Percentiles rank a stretch among this genome's conserved stretches.
Conservation (phyloP, 768 basidiomycete genomes). For the Rhodocollybia butyracea region DNA sequence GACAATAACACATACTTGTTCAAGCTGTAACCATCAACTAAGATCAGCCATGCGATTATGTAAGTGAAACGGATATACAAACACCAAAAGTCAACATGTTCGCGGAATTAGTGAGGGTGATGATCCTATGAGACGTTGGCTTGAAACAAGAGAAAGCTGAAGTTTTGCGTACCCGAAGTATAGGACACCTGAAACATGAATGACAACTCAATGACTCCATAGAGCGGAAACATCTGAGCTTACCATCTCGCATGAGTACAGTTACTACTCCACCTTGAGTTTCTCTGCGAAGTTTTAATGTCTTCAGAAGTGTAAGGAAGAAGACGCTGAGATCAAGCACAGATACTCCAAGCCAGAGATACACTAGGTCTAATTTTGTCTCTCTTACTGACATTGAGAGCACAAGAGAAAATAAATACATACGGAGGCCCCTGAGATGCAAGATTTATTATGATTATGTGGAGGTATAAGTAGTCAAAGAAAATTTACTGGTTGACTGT, state of each 20-base stretch:
- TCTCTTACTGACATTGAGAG: too few species aligned
- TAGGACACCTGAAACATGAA: background rate
- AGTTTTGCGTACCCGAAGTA: too few species aligned
- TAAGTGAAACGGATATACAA: background rate
- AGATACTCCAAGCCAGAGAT: conserved; percentile 4
- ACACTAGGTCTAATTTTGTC: background rate
- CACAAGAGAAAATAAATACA: background rate
- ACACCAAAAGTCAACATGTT: conserved; percentile 5
- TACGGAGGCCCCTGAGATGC: conserved; percentile 5
- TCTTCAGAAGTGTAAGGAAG: conserved; percentile 3
- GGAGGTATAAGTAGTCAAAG: too few species aligned
- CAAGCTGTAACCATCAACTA: background rate
- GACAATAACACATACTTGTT: background rate
- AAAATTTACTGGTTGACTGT: too few species aligned
- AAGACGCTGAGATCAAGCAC: background rate
- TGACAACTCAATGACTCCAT: too few species aligned
- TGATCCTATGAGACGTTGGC: too few species aligned
- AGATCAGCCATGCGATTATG: background rate
- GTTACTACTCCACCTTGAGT: background rate
- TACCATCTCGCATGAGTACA: conserved; percentile 4
- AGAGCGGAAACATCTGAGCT: background rate
- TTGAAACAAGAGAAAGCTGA: too few species aligned
- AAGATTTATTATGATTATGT: background rate
- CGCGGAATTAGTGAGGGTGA: background rate
- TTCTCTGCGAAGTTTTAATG: background rate